These are phyloP conservation scores for Patellaria atrata DNA, from an alignment of 495 filamentous ascomycete species.

Conservation along the genomic window DNA sequence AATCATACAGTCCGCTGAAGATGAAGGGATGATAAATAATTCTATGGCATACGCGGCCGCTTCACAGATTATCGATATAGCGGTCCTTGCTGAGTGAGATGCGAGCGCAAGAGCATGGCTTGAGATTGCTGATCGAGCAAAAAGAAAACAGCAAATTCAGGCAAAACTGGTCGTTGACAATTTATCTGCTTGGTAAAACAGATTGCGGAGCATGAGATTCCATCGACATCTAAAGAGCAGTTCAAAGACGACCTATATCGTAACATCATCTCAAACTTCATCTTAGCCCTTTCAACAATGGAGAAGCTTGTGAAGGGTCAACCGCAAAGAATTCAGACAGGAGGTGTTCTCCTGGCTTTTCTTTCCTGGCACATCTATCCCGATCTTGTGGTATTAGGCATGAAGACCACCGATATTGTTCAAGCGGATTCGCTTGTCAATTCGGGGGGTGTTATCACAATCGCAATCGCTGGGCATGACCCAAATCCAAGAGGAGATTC, in stretches of 20 bases:
- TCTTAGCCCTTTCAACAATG: background rate
- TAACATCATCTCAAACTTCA: constrained; percentile 3
- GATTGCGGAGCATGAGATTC: too few species aligned
- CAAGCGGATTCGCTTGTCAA: constrained; percentile 3
- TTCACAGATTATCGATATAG: background rate
- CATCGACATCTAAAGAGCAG: too few species aligned
- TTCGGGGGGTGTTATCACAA: constrained; percentile 1
- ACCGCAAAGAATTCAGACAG: constrained; percentile 4
- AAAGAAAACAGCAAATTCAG: constrained; percentile 23
- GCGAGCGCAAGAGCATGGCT: constrained; percentile 9
- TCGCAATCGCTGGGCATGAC: constrained; percentile 14
- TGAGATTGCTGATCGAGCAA: constrained; percentile 3
- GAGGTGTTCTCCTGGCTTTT: constrained; percentile 2
- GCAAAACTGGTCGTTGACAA: constrained; percentile 28
- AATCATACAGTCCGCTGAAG: constrained; percentile 5
- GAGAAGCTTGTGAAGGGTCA: constrained; percentile 14
- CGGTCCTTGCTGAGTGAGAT: constrained; percentile 9
- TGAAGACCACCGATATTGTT: background rate
- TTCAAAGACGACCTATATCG: background rate
- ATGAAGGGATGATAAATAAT: background rate
- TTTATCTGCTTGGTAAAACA: constrained; percentile 21
- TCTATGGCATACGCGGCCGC: background rate
- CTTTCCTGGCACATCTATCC: constrained; percentile 13
- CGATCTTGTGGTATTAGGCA: constrained; percentile 3
- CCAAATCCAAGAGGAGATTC: constrained; percentile 16